Evolutionary conservation across 352 stramenopile genomes (phyloP), one percentile per base, ranked within the genome.

Genomic region (Aphanomyces euteiches): DNA sequence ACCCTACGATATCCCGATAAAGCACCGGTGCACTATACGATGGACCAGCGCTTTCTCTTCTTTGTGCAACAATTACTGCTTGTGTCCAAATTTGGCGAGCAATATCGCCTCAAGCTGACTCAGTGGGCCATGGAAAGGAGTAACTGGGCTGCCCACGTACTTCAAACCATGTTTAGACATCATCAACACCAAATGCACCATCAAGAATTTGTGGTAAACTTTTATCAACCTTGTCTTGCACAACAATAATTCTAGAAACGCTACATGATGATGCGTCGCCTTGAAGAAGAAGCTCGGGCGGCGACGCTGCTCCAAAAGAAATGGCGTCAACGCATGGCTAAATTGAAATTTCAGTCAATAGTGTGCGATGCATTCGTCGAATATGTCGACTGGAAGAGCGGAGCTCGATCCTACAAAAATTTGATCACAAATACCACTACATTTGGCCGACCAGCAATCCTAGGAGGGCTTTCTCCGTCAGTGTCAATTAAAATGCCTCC

Each of bases 301-400:
- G 59, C 59, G 19, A 43, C n/a, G 3, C 7, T 56, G 15, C 39
- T 67, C 3, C 64, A 70, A 54, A 70, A 50, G 34, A 45, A 56
- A 47, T 70, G 47, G 45, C 48, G 64, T 40, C 8, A 38, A 10
- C 54, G 48, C 37, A 37, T 48, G 12, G 54, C 64, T 19, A 54
- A 28, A 15, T 34, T 70, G n/a, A 8, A 61, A 10, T 70, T 70
- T 40, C 4, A 70, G 15, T 7, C 37, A 50, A 47, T 70, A 21
- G 48, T 70, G 13, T 56, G 54, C 19, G 64, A 70, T 8, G 61
- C 50, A 28, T 70, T 61, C 45, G 54, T 70, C 64, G 64, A 70
- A 47, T 70, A 70, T 50, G 64, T 70, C 47, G 53, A 70, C 47
- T 63, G 64, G 47, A 70, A 70, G 54, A 61, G 43, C 37, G 54